Base-by-base conservation (phyloP, 2,329 filamentous ascomycete species). In the Alternaria longipes region DNA sequence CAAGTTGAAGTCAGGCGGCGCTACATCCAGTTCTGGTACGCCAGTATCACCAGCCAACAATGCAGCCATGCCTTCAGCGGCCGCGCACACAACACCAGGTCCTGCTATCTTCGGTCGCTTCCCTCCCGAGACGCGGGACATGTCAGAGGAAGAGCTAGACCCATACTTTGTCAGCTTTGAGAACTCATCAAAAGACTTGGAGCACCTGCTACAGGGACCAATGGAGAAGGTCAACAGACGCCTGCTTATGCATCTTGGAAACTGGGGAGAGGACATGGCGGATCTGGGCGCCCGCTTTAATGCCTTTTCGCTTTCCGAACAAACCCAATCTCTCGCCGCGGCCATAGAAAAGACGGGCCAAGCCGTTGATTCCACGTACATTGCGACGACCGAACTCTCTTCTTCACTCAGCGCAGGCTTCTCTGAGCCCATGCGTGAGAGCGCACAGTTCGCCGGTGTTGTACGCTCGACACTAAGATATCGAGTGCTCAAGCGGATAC, bases 171-270 rank as follows among this genome's bases (percentile, higher is more conserved):
- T 94, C 60, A 91, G 92, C 38, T 99, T 96, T 68, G 96, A 99
- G 77, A 86, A 90, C 3, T 94, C 93, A 1, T 97, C 94, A 9
- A 93, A 95, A 75, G 94, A 98, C 67, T 84, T 98, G 2, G 96
- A 99, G 78, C 84, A 90, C 16, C 85, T 98, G 5, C 84, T 99
- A 3, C 93, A 91, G 72, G 95, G 95, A 0, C 93, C 93, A 6
- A 97, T 99, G 84, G 96, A 99, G 77, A 97, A 97, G 78, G 93
- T 97, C 63, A 99, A 98, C 73, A 89, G 94, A 32, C 88, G 95
- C 36, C 93, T 94, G 6, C 82, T 99, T 7, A 92, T 89, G 62
- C 95, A 99, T 73, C 81, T 98, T 9, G 92, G 92, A 14, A 89
- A 91, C 5, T 83, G 97, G 50, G 93, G 93, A 3, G 87, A 93